Base-by-base conservation (phyloP, 805 yeast genomes). In the Candida xyloterini region DNA sequence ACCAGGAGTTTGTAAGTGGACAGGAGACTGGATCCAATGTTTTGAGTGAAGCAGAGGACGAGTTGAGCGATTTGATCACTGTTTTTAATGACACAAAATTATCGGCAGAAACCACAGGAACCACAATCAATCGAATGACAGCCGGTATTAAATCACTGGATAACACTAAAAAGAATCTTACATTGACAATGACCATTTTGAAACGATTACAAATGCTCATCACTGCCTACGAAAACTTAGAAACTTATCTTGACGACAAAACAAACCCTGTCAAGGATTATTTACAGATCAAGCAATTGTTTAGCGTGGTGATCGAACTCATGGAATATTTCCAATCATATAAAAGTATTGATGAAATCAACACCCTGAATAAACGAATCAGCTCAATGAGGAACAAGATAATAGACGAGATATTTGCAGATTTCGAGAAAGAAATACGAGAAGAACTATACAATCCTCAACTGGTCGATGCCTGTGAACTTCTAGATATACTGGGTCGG, bases 191-290 rank as follows among this genome's bases (percentile, higher is more conserved):
- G 85, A 87, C 95, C 1, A 79, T 89, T 26, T 69, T 91, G 50
- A 86, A 91, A 53, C 74, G 96, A 46, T 68, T 93, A 27, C 95
- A 89, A 55, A 90, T 90, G 86, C 69, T 93, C 34, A 73, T 85
- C 6, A 79, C 78, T 15, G 90, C 95, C 2, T 81, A 79, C 57
- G 79, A 79, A 29, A 76, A 77, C 46, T 69, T 88, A 32, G 70
- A 70, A 13, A 55, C 62, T 6, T 65, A 76, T 35, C 65, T 75
- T 1, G 62, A 68, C 15, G 66, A 56, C 30, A 43, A 52, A 3
- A 31, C 55, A 2, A 51, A 47, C 20, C 41, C 50, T 7, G 47
- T 46, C 7, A 60, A 56, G 32, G 52, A 64, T 37, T 78, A 78
- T 53, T 52, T 57, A 27, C 81, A 83, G 38, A 80, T 86, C 20